phyloP scores from a whole-genome alignment of 108 stramenopile species.

The Fragilaria radians region DNA sequence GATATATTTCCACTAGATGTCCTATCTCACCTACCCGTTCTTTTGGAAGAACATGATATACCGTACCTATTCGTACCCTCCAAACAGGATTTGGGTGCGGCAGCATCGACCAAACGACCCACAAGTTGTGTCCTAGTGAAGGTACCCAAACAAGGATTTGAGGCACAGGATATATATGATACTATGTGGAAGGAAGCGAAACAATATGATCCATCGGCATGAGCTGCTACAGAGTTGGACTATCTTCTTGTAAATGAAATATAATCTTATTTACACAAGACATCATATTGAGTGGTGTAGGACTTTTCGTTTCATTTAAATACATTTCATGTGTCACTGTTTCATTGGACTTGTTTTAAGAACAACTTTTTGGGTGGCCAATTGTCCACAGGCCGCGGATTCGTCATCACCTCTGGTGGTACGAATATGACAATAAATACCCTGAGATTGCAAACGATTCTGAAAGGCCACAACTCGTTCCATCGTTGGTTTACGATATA shows the following conservation, averaged over 20 bases:
- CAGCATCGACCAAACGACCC: constrained; percentile 95
- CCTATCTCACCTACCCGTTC: constrained; percentile 87
- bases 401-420: constrained; percentile 80
- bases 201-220: constrained; percentile 77
- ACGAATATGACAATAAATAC: constrained; percentile 49
- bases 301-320: neutral
- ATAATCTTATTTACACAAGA: neutral
- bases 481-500: constrained; percentile 41
- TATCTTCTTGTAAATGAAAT: neutral
- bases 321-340: too few relatives aligned
- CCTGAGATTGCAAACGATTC: constrained; percentile 30
- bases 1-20: constrained; percentile 98
- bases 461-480: constrained; percentile 53
- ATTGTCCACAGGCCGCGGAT: constrained; percentile 82
- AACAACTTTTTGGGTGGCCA: constrained; percentile 37
- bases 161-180: constrained; percentile 86
- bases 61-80: constrained; percentile 97
- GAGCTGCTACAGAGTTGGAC: too few relatives aligned
- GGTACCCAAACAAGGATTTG: constrained; percentile 69
- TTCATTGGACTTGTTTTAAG: neutral
- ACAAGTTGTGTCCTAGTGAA: constrained; percentile 91
- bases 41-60: constrained; percentile 92
- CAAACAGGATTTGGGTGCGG: constrained; percentile 95
- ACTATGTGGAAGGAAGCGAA: constrained; percentile 75
- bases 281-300: neutral